Base-by-base conservation (phyloP, 2,329 filamentous ascomycete species). In the Alternaria solani region DNA sequence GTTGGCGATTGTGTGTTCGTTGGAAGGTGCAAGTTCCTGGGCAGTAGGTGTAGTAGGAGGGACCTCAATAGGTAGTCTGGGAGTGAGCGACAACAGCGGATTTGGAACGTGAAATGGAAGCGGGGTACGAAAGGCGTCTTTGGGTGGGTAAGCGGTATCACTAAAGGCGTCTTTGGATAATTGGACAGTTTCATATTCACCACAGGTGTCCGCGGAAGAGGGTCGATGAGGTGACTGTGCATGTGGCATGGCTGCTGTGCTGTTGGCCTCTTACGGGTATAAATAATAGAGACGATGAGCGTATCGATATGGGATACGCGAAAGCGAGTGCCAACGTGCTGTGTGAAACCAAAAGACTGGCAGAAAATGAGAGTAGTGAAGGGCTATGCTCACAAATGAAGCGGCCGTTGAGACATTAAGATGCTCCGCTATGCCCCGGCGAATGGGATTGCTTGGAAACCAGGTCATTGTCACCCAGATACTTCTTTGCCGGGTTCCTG, bases 381-480 rank as follows among this genome's bases (percentile, higher is more conserved):
- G 56, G 63, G 63, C 59, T 54, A 59, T 68, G 55, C 59, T 52
- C 68, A 66, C 64, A 64, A 73, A 61, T 75, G 74, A 75, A 75
- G 76, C 71, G 71, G 68, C 43, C 30, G 58, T 63, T 61, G 64
- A 68, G 73, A 71, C 71, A 72, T 76, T 71, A 75, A 71, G 67
- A 70, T 61, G 51, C 38, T 62, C 67, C 68, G 63, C 64, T 63
- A 55, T 57, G 63, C 54, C 57, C 57, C 59, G 61, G 25, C 46
- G 47, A 64, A 46, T 55, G 62, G 60, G 68, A 74, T 70, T 73
- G 68, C 67, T 51, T 66, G 38, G 28, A 60, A 59, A 63, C 36
- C 25, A 48, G 55, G 57, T 68, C 75, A 76, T 76, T 75, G 75
- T 77, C 65, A 74, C 66, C 57, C 59, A 47, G 52, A 49, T 46